A percentile compares a stretch with the other conserved stretches of the same genome.
Evolutionary conservation across 257 asterid genomes (phyloP).

Genomic region (Henckelia pumila): DNA sequence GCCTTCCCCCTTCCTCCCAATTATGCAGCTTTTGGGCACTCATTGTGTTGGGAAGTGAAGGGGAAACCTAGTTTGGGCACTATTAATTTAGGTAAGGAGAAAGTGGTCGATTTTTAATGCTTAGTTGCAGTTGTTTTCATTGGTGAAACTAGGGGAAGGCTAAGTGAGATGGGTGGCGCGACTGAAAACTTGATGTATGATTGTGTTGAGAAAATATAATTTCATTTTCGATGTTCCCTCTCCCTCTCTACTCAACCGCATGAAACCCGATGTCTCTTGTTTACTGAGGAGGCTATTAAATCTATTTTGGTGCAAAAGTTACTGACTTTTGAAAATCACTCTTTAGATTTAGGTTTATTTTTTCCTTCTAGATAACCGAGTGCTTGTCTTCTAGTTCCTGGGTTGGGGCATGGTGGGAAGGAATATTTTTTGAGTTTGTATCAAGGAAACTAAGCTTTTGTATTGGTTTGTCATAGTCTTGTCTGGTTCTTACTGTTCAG

Average conservation of each 20-base stretch:
- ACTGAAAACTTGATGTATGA: background rate
- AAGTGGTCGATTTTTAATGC: background rate
- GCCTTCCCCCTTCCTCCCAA: conserved; percentile 1
- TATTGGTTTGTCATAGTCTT: background rate
- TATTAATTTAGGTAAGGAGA: conserved; percentile 8
- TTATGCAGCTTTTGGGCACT: conserved; percentile 17
- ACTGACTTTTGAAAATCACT: background rate
- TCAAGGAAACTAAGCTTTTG: conserved; percentile 12
- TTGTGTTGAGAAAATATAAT: no score
- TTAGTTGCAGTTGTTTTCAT: conserved; percentile 1
- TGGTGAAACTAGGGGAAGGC: background rate
- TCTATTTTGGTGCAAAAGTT: background rate
- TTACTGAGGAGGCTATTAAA: background rate
- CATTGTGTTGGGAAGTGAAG: conserved; percentile 19
- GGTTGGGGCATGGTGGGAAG: background rate
- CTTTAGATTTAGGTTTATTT: background rate
- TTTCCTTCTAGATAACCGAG: background rate
- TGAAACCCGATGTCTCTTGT: background rate
- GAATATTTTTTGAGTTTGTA: background rate
- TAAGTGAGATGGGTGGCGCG: background rate
- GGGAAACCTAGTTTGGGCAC: conserved; percentile 2
- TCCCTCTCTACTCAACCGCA: background rate
- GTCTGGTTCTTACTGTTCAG: conserved; percentile 15
- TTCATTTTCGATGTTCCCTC: no score
- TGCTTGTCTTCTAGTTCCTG: background rate